Percentiles rank a stretch among this genome's conserved stretches.
These are phyloP conservation scores for Zelonia costaricensis DNA, from an alignment of 208 protist species.

Conservation along the genomic window DNA sequence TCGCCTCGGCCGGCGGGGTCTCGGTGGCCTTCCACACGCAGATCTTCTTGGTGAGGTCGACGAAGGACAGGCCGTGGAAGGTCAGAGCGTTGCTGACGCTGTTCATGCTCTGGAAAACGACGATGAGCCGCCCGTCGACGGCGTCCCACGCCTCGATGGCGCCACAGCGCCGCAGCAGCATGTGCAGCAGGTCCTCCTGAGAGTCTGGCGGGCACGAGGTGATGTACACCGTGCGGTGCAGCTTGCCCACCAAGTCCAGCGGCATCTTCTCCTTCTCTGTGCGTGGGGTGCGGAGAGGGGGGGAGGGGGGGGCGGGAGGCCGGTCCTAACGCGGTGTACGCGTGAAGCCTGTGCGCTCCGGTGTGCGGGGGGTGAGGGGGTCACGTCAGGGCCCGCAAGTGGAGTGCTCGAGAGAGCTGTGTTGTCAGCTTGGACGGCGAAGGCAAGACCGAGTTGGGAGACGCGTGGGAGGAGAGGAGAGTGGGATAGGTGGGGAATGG, in stretches of 20 bases:
- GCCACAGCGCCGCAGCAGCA: constrained; percentile 75
- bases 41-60: constrained; percentile 58
- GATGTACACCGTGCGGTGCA: constrained; percentile 88
- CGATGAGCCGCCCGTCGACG: constrained; percentile 47
- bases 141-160: constrained; percentile 81
- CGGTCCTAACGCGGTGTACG: too few species aligned
- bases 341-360: too few species aligned
- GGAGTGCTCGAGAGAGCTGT: background rate
- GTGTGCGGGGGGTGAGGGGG: background rate
- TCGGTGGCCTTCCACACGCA: constrained; percentile 81
- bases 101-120: constrained; percentile 82
- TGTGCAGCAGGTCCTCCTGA: constrained; percentile 70
- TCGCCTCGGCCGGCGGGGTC: constrained; percentile 51
- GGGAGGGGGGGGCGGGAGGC: too few species aligned
- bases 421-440: too few species aligned
- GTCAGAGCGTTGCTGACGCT: constrained; percentile 82
- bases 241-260: constrained; percentile 80
- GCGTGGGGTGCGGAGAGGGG: background rate
- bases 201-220: constrained; percentile 49
- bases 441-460: background rate
- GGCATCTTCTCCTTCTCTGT: constrained; percentile 38
- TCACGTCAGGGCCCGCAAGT: background rate
- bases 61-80: constrained; percentile 78
- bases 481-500: too few species aligned
- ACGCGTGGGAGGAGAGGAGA: background rate